Evolutionary conservation across 768 basidiomycete genomes (phyloP), one percentile per base, ranked within the genome.

Genomic region (Calocybe cyanea): DNA sequence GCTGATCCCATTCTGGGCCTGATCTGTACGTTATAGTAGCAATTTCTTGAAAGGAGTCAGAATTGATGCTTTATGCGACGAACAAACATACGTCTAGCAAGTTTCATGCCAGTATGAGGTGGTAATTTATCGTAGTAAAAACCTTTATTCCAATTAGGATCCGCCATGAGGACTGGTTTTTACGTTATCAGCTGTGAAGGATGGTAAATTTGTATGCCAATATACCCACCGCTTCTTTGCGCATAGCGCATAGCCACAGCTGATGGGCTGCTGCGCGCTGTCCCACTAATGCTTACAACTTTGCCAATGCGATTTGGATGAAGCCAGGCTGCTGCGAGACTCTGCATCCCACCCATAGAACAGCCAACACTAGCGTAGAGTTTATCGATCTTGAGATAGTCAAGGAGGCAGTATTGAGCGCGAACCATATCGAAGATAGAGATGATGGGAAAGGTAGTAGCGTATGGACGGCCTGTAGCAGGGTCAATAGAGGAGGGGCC

Each of bases 1-100:
- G 87, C 53, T 86, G 77, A 66, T 99, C 96, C 96, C 96, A 99
- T 65, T 99, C 96, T 5, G 96, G 96, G 1, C 96, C 96, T 10
- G 96, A 98, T 30, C 96, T 85, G 64, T 99, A 99, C 0, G 96
- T 98, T 59, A 99, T 96, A 2, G 96, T 99, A 9, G 96, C 96
- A 53, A 99, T 98, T 70, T 99, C 94, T 97, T 61, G 2, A 38
- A 44, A 21, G 38, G 25, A 28, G 5, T 28, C 25, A 28, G 25
- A 11, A 28, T 28, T 19, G 46, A 42, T 41, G 40, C 14, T 45
- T 39, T 37, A 23, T 14, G 30, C 28, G 23, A 18, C 21, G 34
- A 11, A 23, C 4, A 43, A 38, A 57, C 67, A 41, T 58, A 96
- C 94, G 96, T 54, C 96, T 80, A 20, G 96, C 96, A 15, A 99